These are phyloP conservation scores for Entamoeba invadens DNA, from an alignment of 208 protist species.

Conservation along the genomic window DNA sequence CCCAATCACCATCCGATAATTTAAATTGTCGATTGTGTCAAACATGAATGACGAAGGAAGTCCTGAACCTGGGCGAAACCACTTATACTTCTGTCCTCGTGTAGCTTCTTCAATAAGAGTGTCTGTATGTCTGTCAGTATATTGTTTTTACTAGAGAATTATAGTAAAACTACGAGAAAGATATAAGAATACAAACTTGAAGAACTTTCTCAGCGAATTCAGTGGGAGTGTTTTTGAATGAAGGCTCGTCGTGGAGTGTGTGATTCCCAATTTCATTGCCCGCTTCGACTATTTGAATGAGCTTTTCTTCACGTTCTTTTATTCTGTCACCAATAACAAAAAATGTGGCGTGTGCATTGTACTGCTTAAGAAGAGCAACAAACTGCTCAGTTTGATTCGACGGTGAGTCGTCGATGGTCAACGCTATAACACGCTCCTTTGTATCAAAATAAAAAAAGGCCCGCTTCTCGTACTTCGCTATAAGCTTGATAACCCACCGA, in stretches of 20 bases:
- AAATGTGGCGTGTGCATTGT: neutral
- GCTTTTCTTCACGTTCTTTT: neutral
- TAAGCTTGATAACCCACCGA: neutral
- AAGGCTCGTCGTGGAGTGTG: neutral
- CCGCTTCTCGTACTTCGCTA: neutral
- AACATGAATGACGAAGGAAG: neutral
- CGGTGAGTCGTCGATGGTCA: neutral
- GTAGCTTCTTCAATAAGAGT: neutral
- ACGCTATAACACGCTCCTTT: neutral
- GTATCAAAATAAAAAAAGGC: neutral
- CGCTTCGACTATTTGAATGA: neutral
- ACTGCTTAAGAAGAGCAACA: neutral
- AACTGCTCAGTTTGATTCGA: neutral
- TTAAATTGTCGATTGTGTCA: neutral
- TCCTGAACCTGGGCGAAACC: neutral
- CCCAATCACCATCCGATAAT: neutral
- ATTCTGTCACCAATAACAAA: neutral
- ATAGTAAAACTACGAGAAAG: neutral
- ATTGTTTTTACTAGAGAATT: too few relatives aligned
- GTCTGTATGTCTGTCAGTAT: neutral
- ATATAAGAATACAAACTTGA: neutral
- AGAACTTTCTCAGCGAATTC: neutral
- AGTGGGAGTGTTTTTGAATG: neutral
- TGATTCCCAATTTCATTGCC: slow-evolving; percentile 12
- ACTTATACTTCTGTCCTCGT: neutral